A percentile compares a stretch with the other conserved stretches of the same genome.
phyloP scores from a whole-genome alignment of 345 rosid species.

The Acer yangbiense region DNA sequence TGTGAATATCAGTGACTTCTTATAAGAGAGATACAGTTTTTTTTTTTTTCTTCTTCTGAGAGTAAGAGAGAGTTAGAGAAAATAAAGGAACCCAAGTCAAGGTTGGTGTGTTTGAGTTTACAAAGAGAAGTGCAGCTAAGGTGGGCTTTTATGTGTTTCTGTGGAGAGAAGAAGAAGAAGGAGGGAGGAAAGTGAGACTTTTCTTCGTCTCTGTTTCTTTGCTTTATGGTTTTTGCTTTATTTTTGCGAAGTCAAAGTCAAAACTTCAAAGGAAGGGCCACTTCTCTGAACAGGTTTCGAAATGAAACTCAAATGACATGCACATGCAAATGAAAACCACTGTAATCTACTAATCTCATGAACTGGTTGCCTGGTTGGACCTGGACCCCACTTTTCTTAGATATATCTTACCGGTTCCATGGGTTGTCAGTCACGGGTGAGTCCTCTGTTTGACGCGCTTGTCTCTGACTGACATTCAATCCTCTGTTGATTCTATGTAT shows the following conservation, averaged over 20 bases:
- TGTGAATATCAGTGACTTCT: not conserved
- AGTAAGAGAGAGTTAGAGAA: not conserved
- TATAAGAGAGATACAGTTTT: not conserved
- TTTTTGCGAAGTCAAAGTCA: slow-evolving; percentile 57
- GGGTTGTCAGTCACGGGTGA: slow-evolving; percentile 38
- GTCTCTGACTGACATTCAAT: not conserved
- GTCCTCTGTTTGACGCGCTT: slow-evolving; percentile 21
- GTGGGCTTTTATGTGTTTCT: slow-evolving; percentile 33
- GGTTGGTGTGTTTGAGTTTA: slow-evolving; percentile 17
- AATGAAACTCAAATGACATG: slow-evolving; percentile 20
- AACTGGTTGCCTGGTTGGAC: not conserved
- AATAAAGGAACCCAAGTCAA: slow-evolving; percentile 7
- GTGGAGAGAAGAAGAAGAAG: slow-evolving; percentile 50
- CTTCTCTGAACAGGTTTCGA: not conserved
- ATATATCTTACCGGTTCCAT: slow-evolving; percentile 24
- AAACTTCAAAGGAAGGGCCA: slow-evolving; percentile 38
- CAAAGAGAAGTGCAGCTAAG: slow-evolving; percentile 10
- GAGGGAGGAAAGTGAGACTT: slow-evolving; percentile 67
- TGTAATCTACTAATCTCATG: too few relatives aligned
- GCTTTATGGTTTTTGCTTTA: not conserved
- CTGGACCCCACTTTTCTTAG: slow-evolving; percentile 6
- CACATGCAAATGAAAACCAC: not conserved
- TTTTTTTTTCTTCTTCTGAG: not conserved
- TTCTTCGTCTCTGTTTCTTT: slow-evolving; percentile 41
- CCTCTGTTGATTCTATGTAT: not conserved